Base-by-base conservation (phyloP, 2,329 filamentous ascomycete genomes). In the Pseudogymnoascus sp. region DNA sequence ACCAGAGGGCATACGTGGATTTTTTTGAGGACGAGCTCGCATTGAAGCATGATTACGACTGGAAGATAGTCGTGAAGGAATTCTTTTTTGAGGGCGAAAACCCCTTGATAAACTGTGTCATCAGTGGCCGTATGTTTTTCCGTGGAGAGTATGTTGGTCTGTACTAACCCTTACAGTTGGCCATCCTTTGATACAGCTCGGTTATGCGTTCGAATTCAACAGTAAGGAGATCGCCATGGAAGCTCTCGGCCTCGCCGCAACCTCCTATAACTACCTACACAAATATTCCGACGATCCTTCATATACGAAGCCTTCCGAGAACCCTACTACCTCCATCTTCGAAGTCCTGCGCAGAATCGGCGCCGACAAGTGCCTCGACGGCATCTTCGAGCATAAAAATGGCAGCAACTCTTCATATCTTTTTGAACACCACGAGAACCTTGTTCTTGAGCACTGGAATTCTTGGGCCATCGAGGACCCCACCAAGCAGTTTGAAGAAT, bases 1-100 rank as follows among this genome's bases (percentile, higher is more conserved):
- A 96, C 72, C 91, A 99, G 75, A 84, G 93, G 65, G 93, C 92
- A 0, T 99, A 88, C 72, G 81, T 99, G 63, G 93, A 99, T 74
- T 98, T 95, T 73, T 98, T 96, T 72, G 95, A 99, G 74, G 95
- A 99, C 73, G 86, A 91, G 70, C 79, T 98, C 31, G 92, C 90
- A 2, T 78, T 84, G 74, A 78, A 79, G 28, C 78, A 79, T 70
- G 81, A 85, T 37, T 98, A 97, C 73, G 84, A 96, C 72, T 97
- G 95, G 91, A 90, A 89, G 72, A 79, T 81, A 61, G 84, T 96
- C 2, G 79, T 96, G 7, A 78, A 85, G 2, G 84, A 93, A 65
- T 98, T 89, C 72, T 76, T 99, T 53, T 90, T 93, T 67, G 76
- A 81, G 43, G 89, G 87, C 35, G 82, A 90, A 60, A 80, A 89